Evolutionary conservation across 768 basidiomycete species (phyloP).

Genomic region (Myochromella boudieri): DNA sequence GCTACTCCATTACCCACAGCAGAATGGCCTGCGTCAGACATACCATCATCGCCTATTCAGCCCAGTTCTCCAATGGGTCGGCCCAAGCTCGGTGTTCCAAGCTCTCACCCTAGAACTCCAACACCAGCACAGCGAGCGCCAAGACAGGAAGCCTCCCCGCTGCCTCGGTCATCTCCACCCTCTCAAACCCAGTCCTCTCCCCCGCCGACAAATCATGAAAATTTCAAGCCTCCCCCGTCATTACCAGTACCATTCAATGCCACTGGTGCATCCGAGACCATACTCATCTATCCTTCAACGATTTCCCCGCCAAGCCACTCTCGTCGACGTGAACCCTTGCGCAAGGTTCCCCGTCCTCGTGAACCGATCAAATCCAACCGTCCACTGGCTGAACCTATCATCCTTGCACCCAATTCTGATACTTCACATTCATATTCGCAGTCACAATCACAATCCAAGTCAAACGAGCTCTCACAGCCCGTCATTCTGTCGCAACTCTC

Average conservation of each 20-base stretch:
- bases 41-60: neutral
- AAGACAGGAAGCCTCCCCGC: neutral
- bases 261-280: slow-evolving; percentile 12
- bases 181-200: neutral
- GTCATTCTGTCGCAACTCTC: slow-evolving; percentile 19
- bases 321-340: slow-evolving; percentile 30
- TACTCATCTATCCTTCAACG: slow-evolving; percentile 3
- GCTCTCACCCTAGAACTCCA: slow-evolving; percentile 26
- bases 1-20: slow-evolving; percentile 16
- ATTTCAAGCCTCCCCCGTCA: slow-evolving; percentile 7
- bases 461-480: slow-evolving; percentile 18
- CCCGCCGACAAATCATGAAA: neutral
- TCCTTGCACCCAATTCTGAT: slow-evolving; percentile 61
- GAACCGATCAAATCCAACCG: slow-evolving; percentile 27
- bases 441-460: slow-evolving; percentile 32
- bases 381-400: slow-evolving; percentile 31
- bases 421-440: slow-evolving; percentile 40
- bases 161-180: slow-evolving; percentile 3
- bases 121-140: slow-evolving; percentile 33
- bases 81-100: neutral
- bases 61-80: slow-evolving; percentile 1
- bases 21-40: slow-evolving; percentile 16
- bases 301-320: slow-evolving; percentile 7
- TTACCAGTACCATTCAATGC: slow-evolving; percentile 3
- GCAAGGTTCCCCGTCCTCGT: slow-evolving; percentile 48